Base-by-base conservation (phyloP, 2,329 filamentous ascomycete genomes). In the Didymella keratinophila region DNA sequence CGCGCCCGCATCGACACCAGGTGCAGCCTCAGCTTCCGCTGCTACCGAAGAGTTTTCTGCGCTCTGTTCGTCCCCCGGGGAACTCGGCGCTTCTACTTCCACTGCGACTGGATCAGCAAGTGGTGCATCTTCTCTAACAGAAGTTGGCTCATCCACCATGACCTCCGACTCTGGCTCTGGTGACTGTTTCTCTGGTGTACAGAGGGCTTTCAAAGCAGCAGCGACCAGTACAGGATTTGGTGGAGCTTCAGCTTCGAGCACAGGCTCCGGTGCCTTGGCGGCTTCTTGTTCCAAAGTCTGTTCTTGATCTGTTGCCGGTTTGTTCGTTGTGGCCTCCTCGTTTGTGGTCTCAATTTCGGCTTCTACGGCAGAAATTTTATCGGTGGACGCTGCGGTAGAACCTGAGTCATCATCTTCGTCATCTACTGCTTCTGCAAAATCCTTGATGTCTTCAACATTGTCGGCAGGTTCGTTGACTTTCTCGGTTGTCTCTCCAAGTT, bases 211-310 rank as follows among this genome's bases (percentile, higher is more conserved):
- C 34, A 58, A 2, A 3, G 56, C 56, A 2, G 50, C 56, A 30
- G 50, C 46, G 18, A 58, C 45, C 6, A 58, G 50, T 6, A 58
- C 50, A 42, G 32, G 45, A 14, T 54, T 42, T 1, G 56, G 30
- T n/a, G 56, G 56, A 12, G 56, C 45, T 50, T 58, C 50, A 14
- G 34, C 23, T 27, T 28, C 52, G 20, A 41, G 43, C 30, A 47
- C 48, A n/a, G 44, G 32, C 20, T 52, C 60, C 5, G 56, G 11
- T 14, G 32, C 43, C 18, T 36, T 23, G 27, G 51, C 10, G 12
- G 48, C 23, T 12, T 39, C 32, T 2, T 23, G 36, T 45, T 21
- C 37, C 16, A 32, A 4, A 20, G 14, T 23, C 3, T 45, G 37
- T 36, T 53, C 36, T 25, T 16, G 30, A 11, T 49, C 37, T 21